Evolutionary conservation across 768 basidiomycete species (phyloP).

Genomic region (Tremella fuciformis): DNA sequence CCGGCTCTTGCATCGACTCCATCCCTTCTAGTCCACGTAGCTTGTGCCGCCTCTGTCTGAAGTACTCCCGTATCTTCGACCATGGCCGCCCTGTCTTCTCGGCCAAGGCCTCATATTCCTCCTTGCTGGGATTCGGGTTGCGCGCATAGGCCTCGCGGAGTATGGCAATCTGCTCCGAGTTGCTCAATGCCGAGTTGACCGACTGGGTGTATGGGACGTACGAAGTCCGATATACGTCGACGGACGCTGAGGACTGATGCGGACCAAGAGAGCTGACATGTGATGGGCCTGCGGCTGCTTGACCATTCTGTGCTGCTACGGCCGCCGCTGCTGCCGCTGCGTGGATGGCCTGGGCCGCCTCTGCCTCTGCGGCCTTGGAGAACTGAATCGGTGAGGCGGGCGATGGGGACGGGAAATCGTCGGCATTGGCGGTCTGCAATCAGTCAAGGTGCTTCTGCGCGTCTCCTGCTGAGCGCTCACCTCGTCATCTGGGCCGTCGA

Average conservation of each 20-base stretch:
- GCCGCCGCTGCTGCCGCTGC: constrained; percentile 24
- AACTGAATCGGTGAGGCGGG: constrained; percentile 23
- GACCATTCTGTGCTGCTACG: constrained; percentile 8
- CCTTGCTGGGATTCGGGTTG: constrained; percentile 40
- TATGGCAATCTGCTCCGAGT: constrained; percentile 32
- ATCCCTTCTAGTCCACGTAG: constrained; percentile 38
- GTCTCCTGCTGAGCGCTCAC: too few species aligned
- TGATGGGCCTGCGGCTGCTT: constrained; percentile 5
- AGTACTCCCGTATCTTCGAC: constrained; percentile 45
- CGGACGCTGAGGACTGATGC: background rate
- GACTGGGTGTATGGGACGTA: background rate
- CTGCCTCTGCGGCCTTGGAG: constrained; percentile 31
- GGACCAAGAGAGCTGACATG: background rate
- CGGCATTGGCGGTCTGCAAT: constrained; percentile 30
- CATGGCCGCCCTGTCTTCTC: constrained; percentile 38
- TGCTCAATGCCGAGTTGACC: constrained; percentile 8
- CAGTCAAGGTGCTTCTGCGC: background rate
- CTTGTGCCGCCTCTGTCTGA: constrained; percentile 46
- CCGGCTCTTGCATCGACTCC: constrained; percentile 41
- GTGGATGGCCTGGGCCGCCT: constrained; percentile 31
- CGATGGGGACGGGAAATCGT: constrained; percentile 40
- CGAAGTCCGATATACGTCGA: background rate
- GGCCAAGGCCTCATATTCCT: constrained; percentile 31
- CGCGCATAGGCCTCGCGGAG: constrained; percentile 34
- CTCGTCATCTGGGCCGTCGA: constrained; percentile 1